Base-by-base conservation (phyloP, 108 stramenopile species). In the Pseudonitzschia delicatissima region DNA sequence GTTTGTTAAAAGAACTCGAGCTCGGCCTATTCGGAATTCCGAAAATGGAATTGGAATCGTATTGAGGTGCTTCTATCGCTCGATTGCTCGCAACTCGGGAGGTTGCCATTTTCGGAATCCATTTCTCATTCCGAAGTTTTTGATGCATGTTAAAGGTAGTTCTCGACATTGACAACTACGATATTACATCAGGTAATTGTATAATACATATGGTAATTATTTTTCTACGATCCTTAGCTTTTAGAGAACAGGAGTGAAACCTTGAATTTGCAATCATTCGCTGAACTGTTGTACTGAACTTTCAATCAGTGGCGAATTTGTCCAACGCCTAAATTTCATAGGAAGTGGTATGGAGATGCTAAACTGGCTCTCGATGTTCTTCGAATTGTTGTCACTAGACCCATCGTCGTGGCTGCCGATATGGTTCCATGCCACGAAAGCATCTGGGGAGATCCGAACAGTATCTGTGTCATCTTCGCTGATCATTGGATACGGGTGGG, bases 341-440 rank as follows among this genome's bases (percentile, higher is more conserved):
- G 53, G 53, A 11, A 55, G 53, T 28, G 53, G 53, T 12, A 55
- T 55, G 53, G 29, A 12, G 53, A 55, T 55, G 31, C 53, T 55
- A 9, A 55, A 13, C 18, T 55, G 11, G 53, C 11, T 27, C 26
- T 34, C 51, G 51, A 8, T 25, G 7, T 6, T 53, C 8, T 53
- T 23, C 51, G 51, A 53, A 53, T 27, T 26, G n/a, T 21, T 20
- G 21, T 7, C 7, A 49, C 20, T 49, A 49, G 40, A 15, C 11
- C 15, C 40, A 15, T 49, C 15, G 15, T 49, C 18, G 48, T 49
- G 8, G 48, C 48, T 5, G 48, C 21, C n/a, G 48, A 49, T 20
- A 20, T 1, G n/a, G 48, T 21, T 49, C 53, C 53, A 55, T 28
- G 28, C 32, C 1, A 55, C 53, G 31, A 33, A 0, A 27, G 51